Evolutionary conservation across 2,329 filamentous ascomycete species (phyloP).

Genomic region (Sporothrix protearum): DNA sequence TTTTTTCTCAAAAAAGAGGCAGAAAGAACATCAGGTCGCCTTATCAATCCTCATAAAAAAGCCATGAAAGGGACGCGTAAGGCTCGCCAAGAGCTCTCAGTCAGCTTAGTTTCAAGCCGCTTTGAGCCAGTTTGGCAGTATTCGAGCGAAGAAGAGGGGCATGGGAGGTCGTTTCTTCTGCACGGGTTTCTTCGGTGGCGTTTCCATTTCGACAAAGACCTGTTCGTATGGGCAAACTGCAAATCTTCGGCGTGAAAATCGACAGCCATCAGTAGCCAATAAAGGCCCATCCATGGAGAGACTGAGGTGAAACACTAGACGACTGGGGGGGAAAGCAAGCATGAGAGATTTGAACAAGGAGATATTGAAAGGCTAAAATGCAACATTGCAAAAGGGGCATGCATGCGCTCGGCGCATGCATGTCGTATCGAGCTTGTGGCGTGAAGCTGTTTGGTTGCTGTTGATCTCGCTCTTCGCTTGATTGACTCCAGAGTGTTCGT

Average conservation of each 20-base stretch:
- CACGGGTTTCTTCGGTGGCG: slow-evolving; percentile 2
- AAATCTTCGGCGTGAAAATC: no score
- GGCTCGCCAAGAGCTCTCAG: slow-evolving; percentile 9
- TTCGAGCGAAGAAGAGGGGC: background rate
- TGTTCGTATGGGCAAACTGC: background rate
- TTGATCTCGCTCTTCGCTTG: background rate
- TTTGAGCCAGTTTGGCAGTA: background rate
- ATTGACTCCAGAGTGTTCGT: background rate
- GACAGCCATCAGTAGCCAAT: no score
- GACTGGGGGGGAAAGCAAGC: background rate
- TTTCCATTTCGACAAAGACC: background rate
- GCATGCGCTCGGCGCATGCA: background rate
- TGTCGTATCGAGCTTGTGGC: background rate
- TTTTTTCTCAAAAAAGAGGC: background rate
- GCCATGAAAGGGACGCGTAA: background rate
- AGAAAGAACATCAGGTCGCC: background rate
- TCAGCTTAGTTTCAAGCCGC: slow-evolving; percentile 1
- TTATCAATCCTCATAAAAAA: background rate
- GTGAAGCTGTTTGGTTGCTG: background rate
- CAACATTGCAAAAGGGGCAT: background rate
- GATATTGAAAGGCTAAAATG: background rate
- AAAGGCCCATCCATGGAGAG: no score
- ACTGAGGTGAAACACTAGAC: no score
- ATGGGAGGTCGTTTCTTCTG: background rate
- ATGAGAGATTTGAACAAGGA: background rate